phyloP scores from a whole-genome alignment of 148 eudicot genomes.

The Salicornia ramosissima region DNA sequence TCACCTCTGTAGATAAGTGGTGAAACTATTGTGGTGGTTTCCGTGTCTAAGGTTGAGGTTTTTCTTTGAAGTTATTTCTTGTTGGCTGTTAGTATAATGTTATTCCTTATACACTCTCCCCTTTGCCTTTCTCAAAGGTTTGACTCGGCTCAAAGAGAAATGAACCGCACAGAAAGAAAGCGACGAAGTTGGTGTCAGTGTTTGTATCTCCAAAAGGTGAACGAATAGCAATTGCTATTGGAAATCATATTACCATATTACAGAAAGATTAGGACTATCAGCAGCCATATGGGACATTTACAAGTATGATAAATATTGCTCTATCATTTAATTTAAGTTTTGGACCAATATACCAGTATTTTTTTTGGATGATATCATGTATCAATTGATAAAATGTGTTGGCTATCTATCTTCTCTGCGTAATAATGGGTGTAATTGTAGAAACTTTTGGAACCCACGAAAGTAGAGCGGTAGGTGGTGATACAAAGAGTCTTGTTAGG shows the following conservation, averaged over 20 bases:
- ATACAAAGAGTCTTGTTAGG: too few species aligned
- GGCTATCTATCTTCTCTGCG: too few species aligned
- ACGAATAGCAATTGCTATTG: constrained; percentile 68
- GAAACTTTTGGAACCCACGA: too few species aligned
- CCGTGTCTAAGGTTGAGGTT: not conserved
- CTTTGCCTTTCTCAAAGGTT: constrained; percentile 38
- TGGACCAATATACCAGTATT: too few species aligned
- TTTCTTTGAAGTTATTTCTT: not conserved
- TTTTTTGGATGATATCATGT: too few species aligned
- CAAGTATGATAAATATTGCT: too few species aligned
- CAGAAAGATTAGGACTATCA: constrained; percentile 71
- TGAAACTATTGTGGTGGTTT: not conserved
- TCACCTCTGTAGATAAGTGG: not conserved
- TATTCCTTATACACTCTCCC: constrained; percentile 15
- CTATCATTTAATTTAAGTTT: too few species aligned
- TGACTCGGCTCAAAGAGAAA: constrained; percentile 68
- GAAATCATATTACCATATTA: constrained; percentile 72
- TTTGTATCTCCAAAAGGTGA: constrained; percentile 78
- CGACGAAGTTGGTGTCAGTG: constrained; percentile 57
- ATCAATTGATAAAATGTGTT: too few species aligned
- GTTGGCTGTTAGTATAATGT: not conserved
- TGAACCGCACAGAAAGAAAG: constrained; percentile 52
- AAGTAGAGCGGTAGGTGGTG: too few species aligned
- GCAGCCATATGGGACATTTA: constrained; percentile 59
- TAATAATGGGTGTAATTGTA: too few species aligned